These are phyloP conservation scores for Maudiozyma barnettii DNA, from an alignment of 805 yeast genomes.

Conservation along the genomic window DNA sequence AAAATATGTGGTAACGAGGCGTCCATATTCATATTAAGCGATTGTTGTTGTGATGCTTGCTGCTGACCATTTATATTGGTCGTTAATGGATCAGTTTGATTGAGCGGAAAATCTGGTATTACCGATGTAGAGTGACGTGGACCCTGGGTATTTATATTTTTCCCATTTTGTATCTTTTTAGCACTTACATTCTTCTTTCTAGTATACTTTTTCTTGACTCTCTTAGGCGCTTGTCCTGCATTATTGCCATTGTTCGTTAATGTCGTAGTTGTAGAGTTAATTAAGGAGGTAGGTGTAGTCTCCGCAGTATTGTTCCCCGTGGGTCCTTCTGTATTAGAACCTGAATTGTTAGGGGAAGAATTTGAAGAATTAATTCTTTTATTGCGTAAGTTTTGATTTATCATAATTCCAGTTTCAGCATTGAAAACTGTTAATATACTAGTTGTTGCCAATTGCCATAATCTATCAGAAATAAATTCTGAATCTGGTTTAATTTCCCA, in stretches of 20 bases:
- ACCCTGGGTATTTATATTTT: neutral
- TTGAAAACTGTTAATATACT: conserved; percentile 22
- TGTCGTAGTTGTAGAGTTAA: neutral
- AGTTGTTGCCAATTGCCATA: conserved; percentile 23
- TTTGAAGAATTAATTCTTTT: conserved; percentile 7
- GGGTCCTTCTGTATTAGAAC: conserved; percentile 1
- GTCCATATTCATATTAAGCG: conserved; percentile 9
- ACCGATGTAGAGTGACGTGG: neutral
- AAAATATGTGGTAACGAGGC: conserved; percentile 23
- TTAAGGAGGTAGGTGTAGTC: conserved; percentile 2
- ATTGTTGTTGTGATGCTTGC: conserved; percentile 8
- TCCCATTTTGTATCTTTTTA: neutral
- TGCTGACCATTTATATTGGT: neutral
- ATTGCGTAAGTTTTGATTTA: conserved; percentile 10
- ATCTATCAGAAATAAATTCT: conserved; percentile 19
- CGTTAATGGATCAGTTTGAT: neutral
- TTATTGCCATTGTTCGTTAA: neutral
- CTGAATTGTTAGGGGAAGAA: conserved; percentile 19
- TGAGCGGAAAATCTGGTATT: neutral
- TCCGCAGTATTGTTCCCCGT: conserved; percentile 1
- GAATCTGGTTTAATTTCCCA: conserved; percentile 25
- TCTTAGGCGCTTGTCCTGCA: conserved; percentile 3
- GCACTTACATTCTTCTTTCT: conserved; percentile 4
- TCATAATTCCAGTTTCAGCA: conserved; percentile 20
- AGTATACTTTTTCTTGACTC: conserved; percentile 7